Evolutionary conservation across 2,329 filamentous ascomycete species (phyloP), one percentile per base, ranked within the genome.

Genomic region (Ophiosphaerella herpotricha): DNA sequence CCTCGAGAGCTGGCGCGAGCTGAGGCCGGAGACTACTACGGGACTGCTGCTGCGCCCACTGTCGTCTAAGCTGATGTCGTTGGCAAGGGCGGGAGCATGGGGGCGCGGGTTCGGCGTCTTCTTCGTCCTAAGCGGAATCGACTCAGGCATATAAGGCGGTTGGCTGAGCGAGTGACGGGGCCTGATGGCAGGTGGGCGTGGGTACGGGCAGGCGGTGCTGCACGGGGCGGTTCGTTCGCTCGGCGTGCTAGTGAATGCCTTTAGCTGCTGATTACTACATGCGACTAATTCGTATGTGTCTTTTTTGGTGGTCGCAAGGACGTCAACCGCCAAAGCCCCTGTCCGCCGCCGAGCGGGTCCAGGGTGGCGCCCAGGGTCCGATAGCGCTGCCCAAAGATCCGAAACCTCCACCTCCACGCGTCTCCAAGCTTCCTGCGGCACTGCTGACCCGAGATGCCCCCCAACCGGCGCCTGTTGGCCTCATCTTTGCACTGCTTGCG

Each of bases 131-230:
- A 72, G 64, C 7, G 69, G 68, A 40, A 72, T 71, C 47, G 64
- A 68, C 56, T 72, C 64, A 64, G 68, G 67, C 70, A 73, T 73
- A 60, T 63, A 69, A 63, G 68, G 67, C 63, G 58, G 46, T 61
- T 52, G 48, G 48, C 12, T 43, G 44, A 58, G 58, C 60, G 48
- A 55, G 46, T 57, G 61, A 50, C 52, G 34, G 36, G 34, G 39
- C 32, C 43, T 46, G 31, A 7, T 23, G 52, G 52, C 36, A 43
- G 46, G 43, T 44, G 40, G 38, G 50, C 16, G 44, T 51, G 54
- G 50, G 43, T 36, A 35, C 46, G 48, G 33, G 41, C 39, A 48
- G 43, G 46, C 45, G 43, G 47, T 47, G 40, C 33, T 46, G 45
- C 49, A 47, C 43, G 48, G 31, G 54, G 55, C 50, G 49, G 55